Conservation (phyloP, 768 basidiomycete genomes). For the Amanita fuliginea region DNA sequence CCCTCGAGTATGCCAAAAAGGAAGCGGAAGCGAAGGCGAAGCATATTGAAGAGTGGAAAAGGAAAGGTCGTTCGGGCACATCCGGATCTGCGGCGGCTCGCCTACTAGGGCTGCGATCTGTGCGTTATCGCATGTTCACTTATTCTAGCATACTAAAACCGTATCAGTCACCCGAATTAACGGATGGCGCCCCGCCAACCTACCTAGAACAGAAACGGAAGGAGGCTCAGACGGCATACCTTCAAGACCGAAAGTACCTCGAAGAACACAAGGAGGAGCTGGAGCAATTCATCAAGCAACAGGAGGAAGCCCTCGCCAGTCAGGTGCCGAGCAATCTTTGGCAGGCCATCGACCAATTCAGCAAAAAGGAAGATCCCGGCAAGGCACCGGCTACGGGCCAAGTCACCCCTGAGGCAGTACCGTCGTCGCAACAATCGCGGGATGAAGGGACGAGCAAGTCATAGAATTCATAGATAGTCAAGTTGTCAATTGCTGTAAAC, state of each 20-base stretch:
- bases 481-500: not conserved
- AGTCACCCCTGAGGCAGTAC: not conserved
- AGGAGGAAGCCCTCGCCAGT: slow-evolving; percentile 29
- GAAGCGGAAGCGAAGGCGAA: slow-evolving; percentile 75
- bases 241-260: slow-evolving; percentile 40
- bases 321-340: slow-evolving; percentile 36
- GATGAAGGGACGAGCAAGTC: not conserved
- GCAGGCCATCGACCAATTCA: slow-evolving; percentile 29
- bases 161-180: slow-evolving; percentile 12
- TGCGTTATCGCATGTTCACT: slow-evolving; percentile 7
- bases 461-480: not conserved
- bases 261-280: slow-evolving; percentile 33
- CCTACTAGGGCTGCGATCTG: slow-evolving; percentile 27
- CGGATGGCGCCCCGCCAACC: slow-evolving; percentile 29
- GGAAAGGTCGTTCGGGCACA: slow-evolving; percentile 29
- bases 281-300: slow-evolving; percentile 26
- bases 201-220: slow-evolving; percentile 42
- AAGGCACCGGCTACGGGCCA: not conserved
- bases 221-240: slow-evolving; percentile 39
- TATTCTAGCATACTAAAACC: not conserved
- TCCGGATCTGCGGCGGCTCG: slow-evolving; percentile 24
- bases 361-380: slow-evolving; percentile 6
- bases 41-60: slow-evolving; percentile 83
- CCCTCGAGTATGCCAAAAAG: slow-evolving; percentile 78
- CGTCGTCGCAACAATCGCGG: not conserved